Evolutionary conservation across 805 yeast species (phyloP).

Genomic region (Metschnikowia bowlesiae): DNA sequence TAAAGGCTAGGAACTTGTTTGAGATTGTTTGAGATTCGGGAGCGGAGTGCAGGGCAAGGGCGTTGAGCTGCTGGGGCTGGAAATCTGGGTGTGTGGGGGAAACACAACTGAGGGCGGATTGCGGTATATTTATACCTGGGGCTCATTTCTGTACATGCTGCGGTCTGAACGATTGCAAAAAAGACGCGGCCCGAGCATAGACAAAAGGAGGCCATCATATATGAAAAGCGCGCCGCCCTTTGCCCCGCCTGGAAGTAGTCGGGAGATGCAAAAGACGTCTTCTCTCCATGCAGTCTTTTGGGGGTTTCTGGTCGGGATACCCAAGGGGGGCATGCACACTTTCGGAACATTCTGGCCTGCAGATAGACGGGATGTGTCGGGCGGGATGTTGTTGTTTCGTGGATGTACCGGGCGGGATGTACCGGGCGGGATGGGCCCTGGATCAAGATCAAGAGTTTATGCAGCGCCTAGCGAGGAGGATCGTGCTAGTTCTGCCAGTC

Average conservation of each 20-base stretch:
- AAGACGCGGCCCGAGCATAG: background rate
- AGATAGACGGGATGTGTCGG: too few species aligned
- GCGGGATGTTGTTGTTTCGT: too few species aligned
- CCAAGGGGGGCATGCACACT: too few species aligned
- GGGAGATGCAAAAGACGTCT: background rate
- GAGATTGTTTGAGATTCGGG: background rate
- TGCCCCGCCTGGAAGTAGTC: background rate
- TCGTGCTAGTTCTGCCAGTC: too few species aligned
- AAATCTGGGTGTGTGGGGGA: background rate
- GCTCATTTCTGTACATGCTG: constrained; percentile 1
- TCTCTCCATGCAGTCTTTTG: background rate
- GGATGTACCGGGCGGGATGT: too few species aligned
- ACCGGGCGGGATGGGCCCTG: too few species aligned
- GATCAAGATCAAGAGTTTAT: too few species aligned
- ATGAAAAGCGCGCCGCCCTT: background rate
- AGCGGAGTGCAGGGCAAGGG: background rate
- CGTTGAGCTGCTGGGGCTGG: background rate
- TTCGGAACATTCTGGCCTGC: too few species aligned
- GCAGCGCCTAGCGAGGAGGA: too few species aligned
- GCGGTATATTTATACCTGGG: background rate
- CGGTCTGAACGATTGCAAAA: background rate
- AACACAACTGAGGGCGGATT: background rate
- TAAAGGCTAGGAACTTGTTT: background rate
- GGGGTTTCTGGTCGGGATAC: too few species aligned
- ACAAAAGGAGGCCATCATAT: background rate